These are phyloP conservation scores for Mycena capillaripes DNA, from an alignment of 768 basidiomycete species.

Conservation along the genomic window DNA sequence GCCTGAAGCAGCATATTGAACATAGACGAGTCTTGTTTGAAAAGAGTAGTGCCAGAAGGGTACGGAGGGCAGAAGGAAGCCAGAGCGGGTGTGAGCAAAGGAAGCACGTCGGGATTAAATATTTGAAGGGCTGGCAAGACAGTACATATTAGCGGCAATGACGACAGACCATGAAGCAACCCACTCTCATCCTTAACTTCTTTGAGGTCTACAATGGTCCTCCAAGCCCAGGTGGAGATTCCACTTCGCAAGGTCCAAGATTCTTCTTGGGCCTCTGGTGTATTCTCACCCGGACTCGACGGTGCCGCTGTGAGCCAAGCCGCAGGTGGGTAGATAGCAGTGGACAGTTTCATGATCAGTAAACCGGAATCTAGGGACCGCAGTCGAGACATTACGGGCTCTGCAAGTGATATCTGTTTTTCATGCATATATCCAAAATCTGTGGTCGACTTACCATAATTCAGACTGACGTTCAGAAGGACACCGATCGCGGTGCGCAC, in stretches of 20 bases:
- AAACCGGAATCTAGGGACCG: conserved; percentile 77
- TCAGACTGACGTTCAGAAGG: conserved; percentile 82
- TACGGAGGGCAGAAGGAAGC: conserved; percentile 73
- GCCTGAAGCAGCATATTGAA: conserved; percentile 65
- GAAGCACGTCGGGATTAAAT: conserved; percentile 74
- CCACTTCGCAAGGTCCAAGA: conserved; percentile 76
- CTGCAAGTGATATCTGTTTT: conserved; percentile 51
- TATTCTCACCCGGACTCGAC: conserved; percentile 39
- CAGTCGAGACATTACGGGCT: conserved; percentile 77
- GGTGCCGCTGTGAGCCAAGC: conserved; percentile 63
- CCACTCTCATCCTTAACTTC: conserved; percentile 81
- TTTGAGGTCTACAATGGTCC: conserved; percentile 78
- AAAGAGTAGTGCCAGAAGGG: conserved; percentile 51
- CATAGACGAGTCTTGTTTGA: conserved; percentile 55
- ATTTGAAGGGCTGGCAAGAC: conserved; percentile 62
- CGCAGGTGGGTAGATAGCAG: conserved; percentile 80
- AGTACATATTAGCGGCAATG: not conserved
- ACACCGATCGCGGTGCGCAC: conserved; percentile 85
- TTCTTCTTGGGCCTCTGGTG: conserved; percentile 54
- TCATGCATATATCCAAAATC: conserved; percentile 10
- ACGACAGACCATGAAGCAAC: conserved; percentile 27
- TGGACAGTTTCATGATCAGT: conserved; percentile 77
- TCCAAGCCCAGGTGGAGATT: conserved; percentile 85
- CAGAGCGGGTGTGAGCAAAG: conserved; percentile 71
- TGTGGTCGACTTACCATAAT: conserved; percentile 68